phyloP scores from a whole-genome alignment of 345 rosid species.

The Eucalyptus decipiens region DNA sequence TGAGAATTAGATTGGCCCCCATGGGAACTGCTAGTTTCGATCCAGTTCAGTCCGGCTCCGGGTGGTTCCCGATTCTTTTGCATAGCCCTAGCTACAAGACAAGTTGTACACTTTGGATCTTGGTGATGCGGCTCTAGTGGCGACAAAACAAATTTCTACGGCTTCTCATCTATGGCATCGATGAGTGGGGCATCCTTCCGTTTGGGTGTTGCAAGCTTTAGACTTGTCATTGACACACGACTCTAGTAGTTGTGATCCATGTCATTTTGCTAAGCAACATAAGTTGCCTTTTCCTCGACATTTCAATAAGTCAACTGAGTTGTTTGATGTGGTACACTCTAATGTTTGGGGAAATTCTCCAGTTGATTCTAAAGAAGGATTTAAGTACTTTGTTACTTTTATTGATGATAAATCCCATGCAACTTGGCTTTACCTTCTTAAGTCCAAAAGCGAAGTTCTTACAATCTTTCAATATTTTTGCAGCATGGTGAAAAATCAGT shows the following conservation, averaged over 20 bases:
- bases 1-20: no score
- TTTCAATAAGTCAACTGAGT: background rate
- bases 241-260: background rate
- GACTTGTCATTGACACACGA: background rate
- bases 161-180: background rate
- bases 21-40: no score
- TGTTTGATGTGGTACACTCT: background rate
- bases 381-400: background rate
- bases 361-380: background rate
- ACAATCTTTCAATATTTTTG: background rate
- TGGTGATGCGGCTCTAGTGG: background rate
- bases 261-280: background rate
- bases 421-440: background rate
- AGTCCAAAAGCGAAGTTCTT: background rate
- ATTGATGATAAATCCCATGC: background rate
- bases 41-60: rapidly evolving
- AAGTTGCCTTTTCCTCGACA: background rate
- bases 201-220: background rate
- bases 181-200: no score
- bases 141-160: background rate
- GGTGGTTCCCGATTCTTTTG: no score
- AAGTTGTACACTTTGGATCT: background rate
- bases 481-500: background rate
- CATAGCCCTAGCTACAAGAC: no score
- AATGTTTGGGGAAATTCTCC: background rate